phyloP scores from a whole-genome alignment of 345 rosid species.

The Cardamine chenopodiifolia region DNA sequence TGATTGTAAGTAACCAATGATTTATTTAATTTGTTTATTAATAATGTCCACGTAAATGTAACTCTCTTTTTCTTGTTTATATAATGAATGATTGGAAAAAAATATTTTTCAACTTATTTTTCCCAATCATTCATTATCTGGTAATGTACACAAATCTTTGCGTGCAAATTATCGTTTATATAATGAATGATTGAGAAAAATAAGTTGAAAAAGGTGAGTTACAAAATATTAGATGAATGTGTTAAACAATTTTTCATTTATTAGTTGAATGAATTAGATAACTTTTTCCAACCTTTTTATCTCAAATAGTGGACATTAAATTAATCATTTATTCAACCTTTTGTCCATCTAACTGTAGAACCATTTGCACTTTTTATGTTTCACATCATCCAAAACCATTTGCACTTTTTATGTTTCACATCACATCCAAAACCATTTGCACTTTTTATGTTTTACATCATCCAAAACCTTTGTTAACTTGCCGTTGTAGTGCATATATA shows the following conservation, averaged over 20 bases:
- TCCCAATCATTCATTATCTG: too few species aligned
- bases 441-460: constrained; percentile 1
- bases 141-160: neutral
- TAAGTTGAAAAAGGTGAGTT: too few species aligned
- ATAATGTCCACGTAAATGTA: constrained; percentile 24
- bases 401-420: too few species aligned
- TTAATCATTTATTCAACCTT: neutral
- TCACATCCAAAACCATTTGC: too few species aligned
- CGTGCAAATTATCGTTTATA: neutral
- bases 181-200: neutral
- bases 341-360: neutral
- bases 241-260: too few species aligned
- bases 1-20: constrained; percentile 29
- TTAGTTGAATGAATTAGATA: neutral
- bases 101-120: too few species aligned
- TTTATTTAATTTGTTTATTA: constrained; percentile 29
- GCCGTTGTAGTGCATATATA: constrained; percentile 2
- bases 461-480: neutral
- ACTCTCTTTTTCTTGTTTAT: neutral
- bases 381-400: too few species aligned
- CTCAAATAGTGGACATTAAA: neutral
- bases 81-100: too few species aligned
- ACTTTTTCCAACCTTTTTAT: neutral
- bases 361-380: too few species aligned
- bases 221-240: neutral